Conservation (phyloP, 2,329 filamentous ascomycete genomes). For the Ophiostoma australiae region DNA sequence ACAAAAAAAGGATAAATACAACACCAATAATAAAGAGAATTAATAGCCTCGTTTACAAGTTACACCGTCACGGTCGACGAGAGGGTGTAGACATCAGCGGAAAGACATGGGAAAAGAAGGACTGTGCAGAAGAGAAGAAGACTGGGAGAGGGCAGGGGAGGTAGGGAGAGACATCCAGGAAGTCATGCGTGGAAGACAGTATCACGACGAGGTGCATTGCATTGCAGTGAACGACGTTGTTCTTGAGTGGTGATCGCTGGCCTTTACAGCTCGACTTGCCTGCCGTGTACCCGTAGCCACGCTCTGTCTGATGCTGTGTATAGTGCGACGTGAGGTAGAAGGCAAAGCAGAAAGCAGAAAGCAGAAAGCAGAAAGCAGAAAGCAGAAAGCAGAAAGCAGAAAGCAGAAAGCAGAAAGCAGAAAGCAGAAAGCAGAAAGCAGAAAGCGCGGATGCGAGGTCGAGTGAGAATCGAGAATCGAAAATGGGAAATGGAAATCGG, state of each 20-base stretch:
- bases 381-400: no score
- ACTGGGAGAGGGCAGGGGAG: background rate
- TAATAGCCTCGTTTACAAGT: constrained; percentile 6
- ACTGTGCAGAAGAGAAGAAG: background rate
- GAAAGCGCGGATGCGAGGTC: no score
- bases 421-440: no score
- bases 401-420: no score
- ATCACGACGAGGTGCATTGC: background rate
- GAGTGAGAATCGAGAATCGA: background rate
- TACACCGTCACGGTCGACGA: background rate
- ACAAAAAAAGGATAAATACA: background rate
- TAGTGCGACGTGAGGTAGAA: background rate
- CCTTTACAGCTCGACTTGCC: background rate
- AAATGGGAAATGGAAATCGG: no score
- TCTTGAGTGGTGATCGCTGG: background rate
- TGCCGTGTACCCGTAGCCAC: constrained; percentile 5
- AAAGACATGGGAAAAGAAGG: background rate
- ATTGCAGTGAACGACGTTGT: constrained; percentile 4
- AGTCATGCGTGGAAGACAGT: background rate
- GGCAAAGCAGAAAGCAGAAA: no score
- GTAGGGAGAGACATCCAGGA: background rate
- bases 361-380: no score
- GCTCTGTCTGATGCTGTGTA: background rate
- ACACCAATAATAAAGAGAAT: background rate
- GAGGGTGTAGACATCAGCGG: constrained; percentile 1